Base-by-base conservation (phyloP, 805 yeast species). In the Priceomyces melissophilus region DNA sequence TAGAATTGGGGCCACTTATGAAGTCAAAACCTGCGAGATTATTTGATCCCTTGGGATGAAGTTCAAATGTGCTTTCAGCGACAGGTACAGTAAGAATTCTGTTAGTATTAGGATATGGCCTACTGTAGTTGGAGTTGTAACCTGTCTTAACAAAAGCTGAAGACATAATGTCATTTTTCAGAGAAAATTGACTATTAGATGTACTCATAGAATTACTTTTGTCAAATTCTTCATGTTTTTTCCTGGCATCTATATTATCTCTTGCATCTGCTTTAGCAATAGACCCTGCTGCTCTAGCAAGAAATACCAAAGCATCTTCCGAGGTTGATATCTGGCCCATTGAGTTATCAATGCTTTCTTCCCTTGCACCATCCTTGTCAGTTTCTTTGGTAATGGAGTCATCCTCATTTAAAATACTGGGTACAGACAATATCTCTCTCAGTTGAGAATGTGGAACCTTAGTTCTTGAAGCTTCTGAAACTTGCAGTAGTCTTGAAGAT, bases 281-380 rank as follows among this genome's bases (percentile, higher is more conserved):
- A 9, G 83, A 76, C 0, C 89, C 91, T 1, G 91, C 93, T 0
- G 89, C 87, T 48, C 81, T 81, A 4, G 93, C 91, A 15, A 85
- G 58, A 55, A 81, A 85, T 23, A 79, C 82, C 46, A 85, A 64
- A 0, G 91, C 87, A 6, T 85, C 84, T 49, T 67, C 73, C 68
- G 68, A 66, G 10, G 73, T 65, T 20, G 71, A 64, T 44, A 69
- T 66, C 37, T 66, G 70, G 38, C 48, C 57, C 11, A 32, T 40
- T 10, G 47, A 41, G 13, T 30, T 20, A 9, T 20, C 15, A 13
- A 15, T 12, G 33, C 16, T 30, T 12, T 23, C 16, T n/a, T 30
- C 14, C 13, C 33, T n/a, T 37, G 41, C 16, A 17, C 25, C 11
- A 31, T 34, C 11, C 15, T 25, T 7, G 30, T 30, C 25, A n/a